Percentiles rank a stretch among this genome's conserved stretches.
These are phyloP conservation scores for Trichosporon ovoides DNA, from an alignment of 1,284 basidiomycete genomes.

Conservation along the genomic window DNA sequence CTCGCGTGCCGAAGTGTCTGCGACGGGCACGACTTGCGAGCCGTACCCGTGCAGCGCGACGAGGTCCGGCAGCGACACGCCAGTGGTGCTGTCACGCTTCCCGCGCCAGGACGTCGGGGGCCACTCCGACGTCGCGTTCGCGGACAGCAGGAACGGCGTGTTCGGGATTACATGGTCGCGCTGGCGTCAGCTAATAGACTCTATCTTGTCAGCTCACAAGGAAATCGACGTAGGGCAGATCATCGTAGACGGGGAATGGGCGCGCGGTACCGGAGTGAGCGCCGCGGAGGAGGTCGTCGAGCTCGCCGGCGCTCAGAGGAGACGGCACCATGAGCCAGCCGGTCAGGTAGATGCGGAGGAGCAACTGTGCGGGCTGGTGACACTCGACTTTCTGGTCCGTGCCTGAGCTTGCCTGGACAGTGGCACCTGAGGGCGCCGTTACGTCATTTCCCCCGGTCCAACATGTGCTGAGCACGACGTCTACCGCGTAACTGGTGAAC, in stretches of 20 bases:
- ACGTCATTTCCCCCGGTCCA: not conserved
- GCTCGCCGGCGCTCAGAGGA: not conserved
- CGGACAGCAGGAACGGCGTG: constrained; percentile 38
- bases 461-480: too few relatives aligned
- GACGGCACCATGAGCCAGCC: not conserved
- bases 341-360: not conserved
- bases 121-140: constrained; percentile 27
- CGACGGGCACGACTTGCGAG: constrained; percentile 44
- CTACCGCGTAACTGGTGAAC: too few relatives aligned
- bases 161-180: constrained; percentile 40
- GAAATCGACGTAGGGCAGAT: constrained; percentile 10
- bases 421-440: not conserved
- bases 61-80: constrained; percentile 24
- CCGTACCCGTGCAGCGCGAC: constrained; percentile 30
- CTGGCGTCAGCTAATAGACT: constrained; percentile 18
- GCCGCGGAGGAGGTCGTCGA: not conserved
- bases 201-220: constrained; percentile 6
- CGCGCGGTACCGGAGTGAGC: constrained; percentile 1
- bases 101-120: constrained; percentile 10
- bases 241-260: constrained; percentile 19
- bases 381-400: not conserved
- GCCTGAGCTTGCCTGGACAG: not conserved
- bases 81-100: not conserved
- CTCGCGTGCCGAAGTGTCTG: constrained; percentile 35
- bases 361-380: not conserved